phyloP scores from a whole-genome alignment of 2,329 filamentous ascomycete species.

The Colletotrichum salicis region DNA sequence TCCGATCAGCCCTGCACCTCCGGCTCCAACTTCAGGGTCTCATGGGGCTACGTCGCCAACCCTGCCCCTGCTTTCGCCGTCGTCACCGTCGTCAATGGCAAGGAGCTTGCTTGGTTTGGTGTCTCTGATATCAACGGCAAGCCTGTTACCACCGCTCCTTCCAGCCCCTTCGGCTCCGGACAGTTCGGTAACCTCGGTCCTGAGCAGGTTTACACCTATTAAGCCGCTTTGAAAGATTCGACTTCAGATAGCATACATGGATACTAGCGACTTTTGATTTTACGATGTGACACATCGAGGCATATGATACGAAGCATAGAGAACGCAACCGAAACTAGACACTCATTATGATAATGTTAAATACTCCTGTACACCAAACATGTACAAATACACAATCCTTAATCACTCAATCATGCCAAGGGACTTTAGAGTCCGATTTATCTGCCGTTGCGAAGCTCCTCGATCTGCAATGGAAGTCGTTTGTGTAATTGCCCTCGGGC shows the following conservation, averaged over 20 bases:
- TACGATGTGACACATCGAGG: not conserved
- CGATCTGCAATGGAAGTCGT: too few relatives aligned
- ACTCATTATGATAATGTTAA: slow-evolving; percentile 16
- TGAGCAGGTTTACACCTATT: slow-evolving; percentile 30
- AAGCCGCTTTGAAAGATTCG: not conserved
- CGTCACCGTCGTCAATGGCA: slow-evolving; percentile 6
- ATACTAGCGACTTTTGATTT: not conserved
- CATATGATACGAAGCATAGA: not conserved
- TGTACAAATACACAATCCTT: not conserved
- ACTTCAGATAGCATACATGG: not conserved
- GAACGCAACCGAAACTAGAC: not conserved
- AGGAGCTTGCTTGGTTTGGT: slow-evolving; percentile 18
- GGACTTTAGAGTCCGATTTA: too few relatives aligned
- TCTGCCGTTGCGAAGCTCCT: too few relatives aligned
- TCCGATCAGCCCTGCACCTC: slow-evolving; percentile 21
- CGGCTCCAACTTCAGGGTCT: slow-evolving; percentile 23
- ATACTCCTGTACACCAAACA: not conserved
- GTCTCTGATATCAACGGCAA: slow-evolving; percentile 27
- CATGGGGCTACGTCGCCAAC: slow-evolving; percentile 15
- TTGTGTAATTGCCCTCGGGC: too few relatives aligned
- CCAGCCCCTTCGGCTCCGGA: slow-evolving; percentile 28
- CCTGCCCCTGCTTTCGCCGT: slow-evolving; percentile 11
- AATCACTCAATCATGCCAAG: too few relatives aligned
- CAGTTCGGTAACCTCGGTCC: slow-evolving; percentile 28
- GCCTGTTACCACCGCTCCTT: slow-evolving; percentile 19